These are phyloP conservation scores for Kodamaea fungicola DNA, from an alignment of 1,139 yeast genomes.

Conservation along the genomic window DNA sequence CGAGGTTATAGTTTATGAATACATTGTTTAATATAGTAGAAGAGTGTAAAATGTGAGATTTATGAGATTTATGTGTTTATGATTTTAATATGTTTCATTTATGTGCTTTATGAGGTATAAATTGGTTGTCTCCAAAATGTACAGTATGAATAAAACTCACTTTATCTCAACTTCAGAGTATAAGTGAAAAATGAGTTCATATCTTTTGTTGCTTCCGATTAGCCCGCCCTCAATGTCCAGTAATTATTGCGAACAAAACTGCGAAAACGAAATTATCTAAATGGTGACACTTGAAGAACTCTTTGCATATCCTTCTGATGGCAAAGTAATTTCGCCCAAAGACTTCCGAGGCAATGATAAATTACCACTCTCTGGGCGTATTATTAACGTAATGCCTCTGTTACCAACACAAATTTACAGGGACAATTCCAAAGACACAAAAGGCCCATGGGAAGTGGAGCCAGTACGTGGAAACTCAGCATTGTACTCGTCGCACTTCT, in stretches of 20 bases:
- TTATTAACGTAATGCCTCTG: conserved; percentile 65
- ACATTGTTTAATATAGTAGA: background rate
- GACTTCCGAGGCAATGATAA: conserved; percentile 25
- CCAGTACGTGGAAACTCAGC: conserved; percentile 85
- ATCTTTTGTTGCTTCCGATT: background rate
- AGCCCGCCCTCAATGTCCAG: background rate
- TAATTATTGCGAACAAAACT: background rate
- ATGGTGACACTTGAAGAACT: conserved; percentile 14
- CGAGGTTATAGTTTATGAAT: conserved; percentile 6
- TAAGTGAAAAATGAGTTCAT: background rate
- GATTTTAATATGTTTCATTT: too few relatives aligned
- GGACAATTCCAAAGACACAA: conserved; percentile 26
- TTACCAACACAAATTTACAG: conserved; percentile 61
- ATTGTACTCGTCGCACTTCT: conserved; percentile 68
- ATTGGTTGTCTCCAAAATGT: too few relatives aligned
- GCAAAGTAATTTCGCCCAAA: conserved; percentile 27
- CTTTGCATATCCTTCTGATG: conserved; percentile 24
- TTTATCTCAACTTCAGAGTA: background rate
- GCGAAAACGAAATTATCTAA: background rate
- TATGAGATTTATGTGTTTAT: too few relatives aligned
- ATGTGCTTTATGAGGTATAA: too few relatives aligned
- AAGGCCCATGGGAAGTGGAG: conserved; percentile 48
- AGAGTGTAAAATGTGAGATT: background rate
- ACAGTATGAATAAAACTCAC: background rate
- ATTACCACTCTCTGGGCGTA: conserved; percentile 54